These are phyloP conservation scores for Chrysanthemum seticuspe DNA, from an alignment of 129 eudicot genomes.

Conservation along the genomic window DNA sequence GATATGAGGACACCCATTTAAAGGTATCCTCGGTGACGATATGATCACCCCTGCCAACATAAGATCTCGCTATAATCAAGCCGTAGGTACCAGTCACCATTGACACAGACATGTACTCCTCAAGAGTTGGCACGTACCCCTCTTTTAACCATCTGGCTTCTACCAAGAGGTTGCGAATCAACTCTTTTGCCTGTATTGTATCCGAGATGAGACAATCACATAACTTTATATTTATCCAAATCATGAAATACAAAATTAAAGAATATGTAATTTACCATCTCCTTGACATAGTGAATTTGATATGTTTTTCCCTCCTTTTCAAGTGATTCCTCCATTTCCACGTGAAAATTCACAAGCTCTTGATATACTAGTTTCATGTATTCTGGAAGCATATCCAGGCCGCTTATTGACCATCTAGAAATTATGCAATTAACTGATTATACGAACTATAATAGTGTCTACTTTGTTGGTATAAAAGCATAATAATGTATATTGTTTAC, in stretches of 20 bases:
- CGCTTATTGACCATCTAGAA: slow-evolving; percentile 39
- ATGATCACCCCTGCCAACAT: slow-evolving; percentile 35
- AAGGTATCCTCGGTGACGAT: slow-evolving; percentile 35
- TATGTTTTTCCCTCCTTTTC: slow-evolving; percentile 24
- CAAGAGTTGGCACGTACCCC: slow-evolving; percentile 33
- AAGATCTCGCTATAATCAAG: slow-evolving; percentile 18
- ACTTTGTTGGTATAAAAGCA: background rate
- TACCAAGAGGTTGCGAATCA: background rate
- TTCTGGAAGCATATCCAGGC: slow-evolving; percentile 39
- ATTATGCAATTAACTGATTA: background rate
- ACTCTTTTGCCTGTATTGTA: slow-evolving; percentile 23
- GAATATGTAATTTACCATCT: slow-evolving; percentile 15
- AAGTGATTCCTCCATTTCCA: slow-evolving; percentile 30
- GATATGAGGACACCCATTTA: slow-evolving; percentile 40
- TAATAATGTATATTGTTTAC: slow-evolving; percentile 1
- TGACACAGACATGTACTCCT: slow-evolving; percentile 47
- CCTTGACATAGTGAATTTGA: slow-evolving; percentile 19
- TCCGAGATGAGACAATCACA: background rate
- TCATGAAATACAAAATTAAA: slow-evolving; percentile 9
- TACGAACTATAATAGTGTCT: background rate
- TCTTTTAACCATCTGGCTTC: slow-evolving; percentile 47
- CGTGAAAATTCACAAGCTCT: slow-evolving; percentile 31
- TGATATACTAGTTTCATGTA: slow-evolving; percentile 42
- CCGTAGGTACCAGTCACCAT: slow-evolving; percentile 9
- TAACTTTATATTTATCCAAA: background rate